These are phyloP conservation scores for Pythium coloratum DNA, from an alignment of 352 stramenopile genomes.

Conservation along the genomic window DNA sequence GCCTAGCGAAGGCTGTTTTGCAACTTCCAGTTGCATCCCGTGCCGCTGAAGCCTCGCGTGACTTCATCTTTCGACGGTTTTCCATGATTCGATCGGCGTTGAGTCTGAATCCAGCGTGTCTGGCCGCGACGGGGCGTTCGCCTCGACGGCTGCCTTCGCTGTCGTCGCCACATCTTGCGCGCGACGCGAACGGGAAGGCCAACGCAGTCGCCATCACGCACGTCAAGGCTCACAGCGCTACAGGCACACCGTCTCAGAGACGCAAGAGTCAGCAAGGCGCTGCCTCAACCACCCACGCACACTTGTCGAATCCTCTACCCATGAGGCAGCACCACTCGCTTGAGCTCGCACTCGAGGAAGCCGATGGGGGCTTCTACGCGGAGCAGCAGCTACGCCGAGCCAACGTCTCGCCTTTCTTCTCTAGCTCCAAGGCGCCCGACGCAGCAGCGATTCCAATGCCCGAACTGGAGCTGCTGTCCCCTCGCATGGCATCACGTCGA, in stretches of 20 bases:
- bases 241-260: neutral
- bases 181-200: neutral
- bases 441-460: neutral
- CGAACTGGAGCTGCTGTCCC: neutral
- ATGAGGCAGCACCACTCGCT: slow-evolving; percentile 19
- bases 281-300: neutral
- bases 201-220: slow-evolving; percentile 1
- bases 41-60: neutral
- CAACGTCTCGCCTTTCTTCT: slow-evolving; percentile 43
- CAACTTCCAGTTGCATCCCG: neutral
- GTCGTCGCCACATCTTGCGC: neutral
- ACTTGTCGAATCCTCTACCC: neutral
- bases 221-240: neutral
- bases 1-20: neutral
- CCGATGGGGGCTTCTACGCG: slow-evolving; percentile 28
- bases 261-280: neutral
- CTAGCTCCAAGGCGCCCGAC: slow-evolving; percentile 24
- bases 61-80: slow-evolving; percentile 5
- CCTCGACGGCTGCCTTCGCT: neutral
- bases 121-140: neutral
- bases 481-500: neutral
- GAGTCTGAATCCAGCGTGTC: slow-evolving; percentile 1
- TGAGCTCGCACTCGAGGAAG: slow-evolving; percentile 42
- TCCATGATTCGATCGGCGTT: slow-evolving; percentile 4
- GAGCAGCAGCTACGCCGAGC: slow-evolving; percentile 31